These are phyloP conservation scores for Scedosporium boydii DNA, from an alignment of 2,329 filamentous ascomycete species.

Conservation along the genomic window DNA sequence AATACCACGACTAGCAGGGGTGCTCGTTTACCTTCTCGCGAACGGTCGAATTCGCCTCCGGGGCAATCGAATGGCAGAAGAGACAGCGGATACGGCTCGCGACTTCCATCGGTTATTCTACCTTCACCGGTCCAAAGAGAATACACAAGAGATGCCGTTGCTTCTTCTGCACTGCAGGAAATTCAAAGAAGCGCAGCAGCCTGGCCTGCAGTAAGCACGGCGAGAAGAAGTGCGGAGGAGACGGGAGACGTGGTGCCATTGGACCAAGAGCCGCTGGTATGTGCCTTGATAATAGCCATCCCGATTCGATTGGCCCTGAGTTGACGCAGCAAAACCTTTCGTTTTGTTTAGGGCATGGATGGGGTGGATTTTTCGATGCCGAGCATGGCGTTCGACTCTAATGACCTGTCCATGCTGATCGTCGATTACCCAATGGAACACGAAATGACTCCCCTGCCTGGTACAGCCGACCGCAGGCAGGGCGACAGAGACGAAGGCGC, in stretches of 20 bases:
- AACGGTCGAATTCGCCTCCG: neutral
- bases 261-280: constrained; percentile 4
- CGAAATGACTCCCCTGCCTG: neutral
- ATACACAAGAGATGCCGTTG: neutral
- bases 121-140: constrained; percentile 1
- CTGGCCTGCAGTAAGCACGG: neutral
- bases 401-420: neutral
- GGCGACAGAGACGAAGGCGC: neutral
- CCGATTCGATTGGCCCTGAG: neutral
- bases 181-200: neutral
- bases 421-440: constrained; percentile 3
- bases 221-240: constrained; percentile 1
- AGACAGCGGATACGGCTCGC: constrained; percentile 3
- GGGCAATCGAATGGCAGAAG: neutral
- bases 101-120: neutral
- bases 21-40: neutral
- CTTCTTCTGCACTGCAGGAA: neutral
- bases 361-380: constrained; percentile 5
- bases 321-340: neutral
- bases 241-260: neutral
- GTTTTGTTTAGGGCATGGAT: neutral
- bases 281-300: neutral
- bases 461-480: neutral
- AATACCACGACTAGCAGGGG: neutral
- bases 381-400: neutral